A percentile compares a stretch with the other conserved stretches of the same genome.
These are phyloP conservation scores for Rhodocollybia butyracea DNA, from an alignment of 768 basidiomycete genomes.

Conservation along the genomic window DNA sequence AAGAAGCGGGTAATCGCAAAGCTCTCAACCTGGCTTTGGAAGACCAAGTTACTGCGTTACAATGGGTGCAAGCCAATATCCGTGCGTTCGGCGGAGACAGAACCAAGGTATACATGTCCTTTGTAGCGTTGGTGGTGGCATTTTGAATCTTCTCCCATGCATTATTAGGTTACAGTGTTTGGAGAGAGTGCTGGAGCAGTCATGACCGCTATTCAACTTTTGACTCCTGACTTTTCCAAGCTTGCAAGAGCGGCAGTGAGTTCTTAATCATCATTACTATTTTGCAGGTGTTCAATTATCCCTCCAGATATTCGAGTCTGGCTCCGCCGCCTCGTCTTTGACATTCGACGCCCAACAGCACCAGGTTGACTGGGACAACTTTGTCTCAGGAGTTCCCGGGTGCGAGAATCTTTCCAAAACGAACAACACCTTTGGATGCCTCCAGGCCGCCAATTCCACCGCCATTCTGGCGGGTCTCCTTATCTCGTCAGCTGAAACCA, in stretches of 20 bases:
- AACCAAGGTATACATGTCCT: conserved; percentile 32
- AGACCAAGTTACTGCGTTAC: conserved; percentile 41
- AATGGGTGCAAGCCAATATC: conserved; percentile 33
- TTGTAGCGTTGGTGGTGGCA: too few species aligned
- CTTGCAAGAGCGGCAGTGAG: conserved; percentile 16
- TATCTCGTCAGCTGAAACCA: conserved; percentile 16
- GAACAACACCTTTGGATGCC: conserved; percentile 27
- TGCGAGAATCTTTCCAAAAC: conserved; percentile 25
- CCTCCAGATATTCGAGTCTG: conserved; percentile 28
- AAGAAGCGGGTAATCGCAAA: conserved; percentile 33
- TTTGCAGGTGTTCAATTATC: conserved; percentile 14
- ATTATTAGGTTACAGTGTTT: conserved; percentile 44
- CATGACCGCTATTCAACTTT: conserved; percentile 36
- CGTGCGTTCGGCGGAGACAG: conserved; percentile 3
- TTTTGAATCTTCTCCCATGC: too few species aligned
- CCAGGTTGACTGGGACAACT: conserved; percentile 7
- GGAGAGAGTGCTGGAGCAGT: conserved; percentile 59
- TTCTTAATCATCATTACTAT: conserved; percentile 30
- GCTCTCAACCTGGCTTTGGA: conserved; percentile 44
- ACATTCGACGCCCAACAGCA: conserved; percentile 16
- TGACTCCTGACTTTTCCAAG: conserved; percentile 18
- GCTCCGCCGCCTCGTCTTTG: conserved; percentile 19
- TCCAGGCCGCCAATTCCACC: conserved; percentile 10
- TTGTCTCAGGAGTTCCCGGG: conserved; percentile 23
- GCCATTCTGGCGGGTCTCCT: conserved; percentile 27